Conservation (phyloP, 495 filamentous ascomycete genomes). For the Evernia prunastri region DNA sequence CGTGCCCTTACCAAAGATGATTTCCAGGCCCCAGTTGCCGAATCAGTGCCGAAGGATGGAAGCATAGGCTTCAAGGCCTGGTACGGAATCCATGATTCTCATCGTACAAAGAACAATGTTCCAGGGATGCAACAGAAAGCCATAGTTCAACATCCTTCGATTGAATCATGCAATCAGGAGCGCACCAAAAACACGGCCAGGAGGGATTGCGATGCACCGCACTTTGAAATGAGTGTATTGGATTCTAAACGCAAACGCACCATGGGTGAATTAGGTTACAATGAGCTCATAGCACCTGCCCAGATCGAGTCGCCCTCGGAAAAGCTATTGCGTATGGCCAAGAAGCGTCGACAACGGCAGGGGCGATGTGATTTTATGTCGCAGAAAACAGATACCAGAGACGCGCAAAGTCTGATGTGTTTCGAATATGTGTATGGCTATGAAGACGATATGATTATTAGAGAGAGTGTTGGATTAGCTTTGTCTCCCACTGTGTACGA, state of each 20-base stretch:
- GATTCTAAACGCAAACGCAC: neutral
- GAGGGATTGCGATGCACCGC: neutral
- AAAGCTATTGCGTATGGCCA: neutral
- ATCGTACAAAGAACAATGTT: neutral
- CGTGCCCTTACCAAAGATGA: neutral
- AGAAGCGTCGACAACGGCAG: neutral
- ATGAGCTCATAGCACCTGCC: constrained; percentile 1
- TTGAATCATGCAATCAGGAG: neutral
- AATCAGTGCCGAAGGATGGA: neutral
- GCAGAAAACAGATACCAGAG: neutral
- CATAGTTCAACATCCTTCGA: neutral
- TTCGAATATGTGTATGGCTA: neutral
- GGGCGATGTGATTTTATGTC: neutral
- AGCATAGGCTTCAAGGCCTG: neutral
- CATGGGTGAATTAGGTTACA: neutral
- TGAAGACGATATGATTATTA: neutral
- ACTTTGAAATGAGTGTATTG: neutral
- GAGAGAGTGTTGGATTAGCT: neutral
- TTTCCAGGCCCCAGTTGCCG: neutral
- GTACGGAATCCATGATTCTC: neutral
- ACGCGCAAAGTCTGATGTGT: neutral
- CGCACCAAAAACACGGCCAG: neutral
- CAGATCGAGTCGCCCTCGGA: constrained; percentile 1
- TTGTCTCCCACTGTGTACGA: neutral
- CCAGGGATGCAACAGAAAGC: neutral